Evolutionary conservation across 805 yeast species (phyloP).

Genomic region (Saturnispora halmiae): DNA sequence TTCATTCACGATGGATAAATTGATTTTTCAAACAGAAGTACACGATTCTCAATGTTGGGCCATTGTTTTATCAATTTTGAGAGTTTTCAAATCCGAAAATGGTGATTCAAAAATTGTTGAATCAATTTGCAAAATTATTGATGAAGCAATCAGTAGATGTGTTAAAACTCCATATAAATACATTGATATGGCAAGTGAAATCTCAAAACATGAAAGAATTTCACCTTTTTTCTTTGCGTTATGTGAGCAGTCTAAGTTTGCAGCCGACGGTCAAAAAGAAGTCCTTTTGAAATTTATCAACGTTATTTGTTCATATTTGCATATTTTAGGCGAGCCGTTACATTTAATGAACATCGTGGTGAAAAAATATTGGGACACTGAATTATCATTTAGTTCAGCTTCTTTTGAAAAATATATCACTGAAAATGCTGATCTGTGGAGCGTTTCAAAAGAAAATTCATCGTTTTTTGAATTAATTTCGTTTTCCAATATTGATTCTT

Average conservation of each 20-base stretch:
- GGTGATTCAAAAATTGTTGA: conserved; percentile 16
- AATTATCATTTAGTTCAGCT: conserved; percentile 6
- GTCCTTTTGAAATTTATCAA: conserved; percentile 39
- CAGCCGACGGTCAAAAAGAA: conserved; percentile 27
- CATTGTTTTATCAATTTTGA: conserved; percentile 40
- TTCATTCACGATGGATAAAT: conserved; percentile 40
- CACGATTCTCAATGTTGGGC: conserved; percentile 48
- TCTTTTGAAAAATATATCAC: conserved; percentile 12
- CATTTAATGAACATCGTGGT: conserved; percentile 15
- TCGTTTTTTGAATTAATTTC: conserved; percentile 31
- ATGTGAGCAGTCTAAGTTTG: conserved; percentile 62
- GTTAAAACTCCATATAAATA: conserved; percentile 77
- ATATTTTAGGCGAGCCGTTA: conserved; percentile 52
- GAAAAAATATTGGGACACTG: conserved; percentile 14
- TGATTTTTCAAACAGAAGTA: conserved; percentile 39
- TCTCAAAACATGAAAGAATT: conserved; percentile 10
- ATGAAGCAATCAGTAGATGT: conserved; percentile 66
- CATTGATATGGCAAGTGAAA: conserved; percentile 42
- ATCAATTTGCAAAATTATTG: conserved; percentile 55
- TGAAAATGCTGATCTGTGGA: background rate
- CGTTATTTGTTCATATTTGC: conserved; percentile 37
- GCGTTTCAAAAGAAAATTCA: conserved; percentile 9
- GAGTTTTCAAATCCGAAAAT: conserved; percentile 11
- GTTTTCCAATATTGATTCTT: conserved; percentile 22
- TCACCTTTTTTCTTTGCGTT: conserved; percentile 53